Evolutionary conservation across 1,284 basidiomycete species (phyloP).

Genomic region (Boletus semigastroideus): DNA sequence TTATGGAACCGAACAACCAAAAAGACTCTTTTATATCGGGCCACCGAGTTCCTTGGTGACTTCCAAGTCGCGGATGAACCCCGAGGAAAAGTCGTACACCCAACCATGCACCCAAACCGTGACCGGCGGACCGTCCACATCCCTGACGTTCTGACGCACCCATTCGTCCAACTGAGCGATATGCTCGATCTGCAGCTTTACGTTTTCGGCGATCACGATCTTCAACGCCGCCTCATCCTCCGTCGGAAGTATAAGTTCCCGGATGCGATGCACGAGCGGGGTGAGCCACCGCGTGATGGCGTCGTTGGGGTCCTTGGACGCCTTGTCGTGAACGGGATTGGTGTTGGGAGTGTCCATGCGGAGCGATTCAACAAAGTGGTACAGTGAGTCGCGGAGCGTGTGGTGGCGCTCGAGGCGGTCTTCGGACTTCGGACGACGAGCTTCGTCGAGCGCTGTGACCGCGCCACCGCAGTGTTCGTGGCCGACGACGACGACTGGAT

Average conservation of each 20-base stretch:
- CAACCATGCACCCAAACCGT: conserved; percentile 75
- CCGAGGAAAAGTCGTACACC: conserved; percentile 77
- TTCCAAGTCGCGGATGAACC: conserved; percentile 67
- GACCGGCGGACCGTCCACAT: conserved; percentile 50
- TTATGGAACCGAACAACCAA: too few relatives aligned
- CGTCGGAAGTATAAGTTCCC: conserved; percentile 41
- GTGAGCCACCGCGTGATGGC: conserved; percentile 67
- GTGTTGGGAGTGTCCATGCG: neutral
- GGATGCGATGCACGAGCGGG: conserved; percentile 53
- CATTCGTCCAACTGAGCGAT: conserved; percentile 64
- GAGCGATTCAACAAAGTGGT: conserved; percentile 4
- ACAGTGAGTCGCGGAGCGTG: conserved; percentile 18
- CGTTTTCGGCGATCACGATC: conserved; percentile 67
- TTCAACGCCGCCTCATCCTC: conserved; percentile 39
- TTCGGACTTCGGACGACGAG: neutral
- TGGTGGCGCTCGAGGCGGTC: conserved; percentile 5
- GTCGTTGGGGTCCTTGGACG: conserved; percentile 15
- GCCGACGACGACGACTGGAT: conserved; percentile 25
- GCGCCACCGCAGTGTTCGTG: conserved; percentile 29
- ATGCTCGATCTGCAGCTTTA: conserved; percentile 66
- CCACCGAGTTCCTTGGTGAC: conserved; percentile 39
- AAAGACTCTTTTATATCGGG: neutral
- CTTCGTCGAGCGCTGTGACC: conserved; percentile 16
- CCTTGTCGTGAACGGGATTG: conserved; percentile 5
- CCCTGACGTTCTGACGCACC: conserved; percentile 49